Base-by-base conservation (phyloP, 495 filamentous ascomycete genomes). In the Corynascus novoguineensis region DNA sequence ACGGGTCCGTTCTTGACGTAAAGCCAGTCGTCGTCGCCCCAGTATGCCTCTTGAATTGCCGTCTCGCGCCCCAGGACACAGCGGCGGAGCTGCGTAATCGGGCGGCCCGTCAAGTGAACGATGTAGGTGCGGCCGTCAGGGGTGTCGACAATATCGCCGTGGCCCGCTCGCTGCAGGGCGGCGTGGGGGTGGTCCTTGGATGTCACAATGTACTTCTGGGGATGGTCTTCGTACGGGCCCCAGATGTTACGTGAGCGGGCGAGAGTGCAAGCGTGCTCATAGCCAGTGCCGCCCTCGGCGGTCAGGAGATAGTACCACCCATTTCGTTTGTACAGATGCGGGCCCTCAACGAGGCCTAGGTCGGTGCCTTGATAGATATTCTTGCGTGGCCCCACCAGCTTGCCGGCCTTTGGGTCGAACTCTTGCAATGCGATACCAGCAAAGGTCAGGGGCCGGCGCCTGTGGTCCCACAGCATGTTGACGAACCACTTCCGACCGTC, bases 291-390 rank as follows among this genome's bases (percentile, higher is more conserved):
- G 1, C 82, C 84, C 58, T 87, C 84, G 3, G 84, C 84, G 7
- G 82, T 83, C 53, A 89, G 74, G 31, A 89, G 74, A 59, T 88
- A 89, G 63, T 85, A 87, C 66, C 79, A 86, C 0, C 73, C 80
- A 50, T 82, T 82, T 22, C 83, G 81, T 51, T 78, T 79, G 66
- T 84, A 86, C 31, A 88, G 71, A 52, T 86, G 84, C 11, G 84
- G 82, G 1, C 78, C 84, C 63, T 87, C 84, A 6, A 81, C 78
- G 14, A 83, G 70, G 17, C 71, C 74, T 31, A 78, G 65, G 0
- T 79, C 79, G 19, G 77, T 83, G 17, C 82, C 83, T 9, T 61
- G 57, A 67, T 79, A 85, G 47, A 86, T 74, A 55, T 75, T 81
- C 49, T 72, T 77, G 35, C 68, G 67, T 19, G 74, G 74, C 3